Base-by-base conservation (phyloP, 768 basidiomycete genomes). In the Nidula microcarpa region DNA sequence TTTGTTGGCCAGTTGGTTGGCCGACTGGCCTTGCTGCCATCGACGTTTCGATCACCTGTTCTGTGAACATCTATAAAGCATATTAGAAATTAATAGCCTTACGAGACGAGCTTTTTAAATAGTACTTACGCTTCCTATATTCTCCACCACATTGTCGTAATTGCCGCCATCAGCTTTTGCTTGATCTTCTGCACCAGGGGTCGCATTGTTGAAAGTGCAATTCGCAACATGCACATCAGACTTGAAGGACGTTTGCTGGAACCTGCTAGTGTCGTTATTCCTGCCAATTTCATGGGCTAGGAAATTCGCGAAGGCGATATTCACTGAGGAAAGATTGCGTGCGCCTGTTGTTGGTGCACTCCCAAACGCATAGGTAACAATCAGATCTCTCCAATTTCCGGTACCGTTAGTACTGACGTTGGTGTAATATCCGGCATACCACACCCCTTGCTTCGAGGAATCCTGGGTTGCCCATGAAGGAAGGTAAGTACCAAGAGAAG, bases 1-100 rank as follows among this genome's bases (percentile, higher is more conserved):
- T 59, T 34, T 58, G 52, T 30, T 34, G 33, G n/a, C 52, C 57
- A 1, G 58, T 59, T n/a, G 57, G 58, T 39, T 59, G 58, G 30
- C 44, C 47, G 18, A 59, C 39, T 13, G 55, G 57, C 30, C 11
- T 33, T 10, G 30, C 36, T 17, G 53, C 49, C 14, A 41, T 54
- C n/a, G 55, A 51, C 36, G 53, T 44, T 33, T 13, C 30, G 11
- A 52, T 41, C n/a, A 55, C 53, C 17, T 35, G 6, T 17, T 36
- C 49, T 30, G 30, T 18, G 34, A 45, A 56, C 9, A 53, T 53
- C 55, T 53, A 30, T 30, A 48, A 51, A 35, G 8, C 14, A 49
- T 34, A 13, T 9, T 50, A 35, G 33, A 49, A 14, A 32, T 34
- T 32, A 36, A 36, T 14, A 11, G 45, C 11, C 23, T 23, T 3